A percentile compares a stretch with the other conserved stretches of the same genome.
These are phyloP conservation scores for Phytophthora ohioensis DNA, from an alignment of 352 stramenopile species.

Conservation along the genomic window DNA sequence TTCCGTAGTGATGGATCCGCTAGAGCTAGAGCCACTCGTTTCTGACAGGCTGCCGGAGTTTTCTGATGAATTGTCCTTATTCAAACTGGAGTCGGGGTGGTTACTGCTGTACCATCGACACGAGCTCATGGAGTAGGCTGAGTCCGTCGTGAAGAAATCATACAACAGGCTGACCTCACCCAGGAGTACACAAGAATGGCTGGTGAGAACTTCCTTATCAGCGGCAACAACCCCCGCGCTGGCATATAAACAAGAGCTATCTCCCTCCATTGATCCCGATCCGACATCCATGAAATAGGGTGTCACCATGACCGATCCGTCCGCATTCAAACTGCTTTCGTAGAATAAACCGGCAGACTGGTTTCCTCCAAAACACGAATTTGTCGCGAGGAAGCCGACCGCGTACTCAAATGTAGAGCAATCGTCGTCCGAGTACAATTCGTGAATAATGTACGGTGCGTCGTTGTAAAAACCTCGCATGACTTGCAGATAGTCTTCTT, in stretches of 20 bases:
- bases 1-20: neutral
- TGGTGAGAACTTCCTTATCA: neutral
- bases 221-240: neutral
- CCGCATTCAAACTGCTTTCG: slow-evolving; percentile 1
- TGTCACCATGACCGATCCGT: slow-evolving; percentile 12
- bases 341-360: neutral
- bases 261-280: slow-evolving; percentile 7
- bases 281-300: neutral
- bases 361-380: slow-evolving; percentile 14
- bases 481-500: slow-evolving; percentile 14
- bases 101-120: slow-evolving; percentile 3
- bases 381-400: slow-evolving; percentile 13
- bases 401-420: slow-evolving; percentile 18
- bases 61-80: neutral
- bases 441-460: slow-evolving; percentile 20
- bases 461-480: slow-evolving; percentile 19
- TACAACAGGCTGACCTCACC: neutral
- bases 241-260: slow-evolving; percentile 1
- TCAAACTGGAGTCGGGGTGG: neutral
- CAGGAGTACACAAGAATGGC: neutral
- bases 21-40: neutral
- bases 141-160: slow-evolving; percentile 11
- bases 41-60: neutral
- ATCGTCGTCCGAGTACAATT: slow-evolving; percentile 6
- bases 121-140: neutral